Percentiles rank a stretch among this genome's conserved stretches.
Evolutionary conservation across 768 basidiomycete genomes (phyloP).

Genomic region (Rhizopogon roseolus): DNA sequence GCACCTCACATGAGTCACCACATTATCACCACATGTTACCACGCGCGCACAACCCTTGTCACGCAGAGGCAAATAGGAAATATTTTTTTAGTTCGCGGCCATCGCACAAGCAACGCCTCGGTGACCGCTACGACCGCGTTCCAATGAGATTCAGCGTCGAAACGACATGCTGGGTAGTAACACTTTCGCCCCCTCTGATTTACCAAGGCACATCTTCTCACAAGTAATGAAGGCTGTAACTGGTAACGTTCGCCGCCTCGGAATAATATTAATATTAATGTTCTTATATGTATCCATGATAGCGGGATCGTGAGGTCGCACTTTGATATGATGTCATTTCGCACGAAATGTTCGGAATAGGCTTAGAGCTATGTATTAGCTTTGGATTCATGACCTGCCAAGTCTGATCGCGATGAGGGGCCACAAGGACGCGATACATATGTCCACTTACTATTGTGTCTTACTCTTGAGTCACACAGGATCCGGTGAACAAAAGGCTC

Average conservation of each 20-base stretch:
- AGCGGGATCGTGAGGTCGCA: not conserved
- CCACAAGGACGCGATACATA: constrained; percentile 1
- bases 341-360: not conserved
- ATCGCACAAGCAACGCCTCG: not conserved
- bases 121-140: not conserved
- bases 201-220: not conserved
- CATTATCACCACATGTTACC: not conserved
- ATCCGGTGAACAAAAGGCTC: not conserved
- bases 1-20: too few relatives aligned
- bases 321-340: not conserved
- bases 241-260: too few relatives aligned
- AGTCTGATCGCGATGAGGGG: constrained; percentile 4
- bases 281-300: not conserved
- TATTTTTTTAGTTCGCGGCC: too few relatives aligned
- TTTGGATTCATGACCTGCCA: too few relatives aligned
- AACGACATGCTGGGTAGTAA: not conserved
- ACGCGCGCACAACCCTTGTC: not conserved
- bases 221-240: not conserved
- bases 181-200: not conserved
- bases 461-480: not conserved
- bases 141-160: not conserved
- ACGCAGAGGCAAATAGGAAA: too few relatives aligned
- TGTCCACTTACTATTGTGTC: too few relatives aligned
- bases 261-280: not conserved
- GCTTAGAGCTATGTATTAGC: too few relatives aligned